A percentile compares a stretch with the other conserved stretches of the same genome.
These are phyloP conservation scores for Verticillium longisporum DNA, from an alignment of 2,329 filamentous ascomycete species.

Conservation along the genomic window DNA sequence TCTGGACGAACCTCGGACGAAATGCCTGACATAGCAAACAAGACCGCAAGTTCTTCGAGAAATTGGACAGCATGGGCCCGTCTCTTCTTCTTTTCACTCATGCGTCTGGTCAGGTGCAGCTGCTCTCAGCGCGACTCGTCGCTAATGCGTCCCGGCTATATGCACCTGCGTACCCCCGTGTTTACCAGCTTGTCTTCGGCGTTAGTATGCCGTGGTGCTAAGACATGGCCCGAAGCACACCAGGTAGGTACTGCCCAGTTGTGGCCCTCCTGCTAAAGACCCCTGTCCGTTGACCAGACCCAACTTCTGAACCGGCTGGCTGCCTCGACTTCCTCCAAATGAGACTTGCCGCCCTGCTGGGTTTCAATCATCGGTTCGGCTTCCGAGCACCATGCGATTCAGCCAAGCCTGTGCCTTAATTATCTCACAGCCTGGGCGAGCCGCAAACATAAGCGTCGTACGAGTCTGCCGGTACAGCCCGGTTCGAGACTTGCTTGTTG, in stretches of 20 bases:
- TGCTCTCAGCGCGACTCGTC: not conserved
- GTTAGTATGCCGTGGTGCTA: not conserved
- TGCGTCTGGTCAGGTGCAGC: not conserved
- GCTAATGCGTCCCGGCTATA: not conserved
- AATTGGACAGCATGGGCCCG: not conserved
- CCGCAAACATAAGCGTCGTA: not conserved
- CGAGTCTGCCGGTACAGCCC: no score
- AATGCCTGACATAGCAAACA: not conserved
- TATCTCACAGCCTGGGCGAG: not conserved
- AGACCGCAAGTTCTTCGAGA: not conserved
- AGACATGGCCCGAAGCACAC: not conserved
- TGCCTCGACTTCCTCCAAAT: not conserved
- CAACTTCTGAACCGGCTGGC: not conserved
- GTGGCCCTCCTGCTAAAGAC: not conserved
- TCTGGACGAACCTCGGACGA: not conserved
- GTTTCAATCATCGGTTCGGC: not conserved
- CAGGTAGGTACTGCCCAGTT: not conserved
- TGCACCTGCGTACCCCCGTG: not conserved
- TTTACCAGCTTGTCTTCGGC: not conserved
- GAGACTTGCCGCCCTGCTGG: not conserved
- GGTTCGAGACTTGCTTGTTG: no score
- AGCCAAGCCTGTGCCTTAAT: not conserved
- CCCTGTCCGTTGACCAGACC: not conserved
- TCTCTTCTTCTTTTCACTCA: not conserved
- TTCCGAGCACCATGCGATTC: not conserved